These are phyloP conservation scores for Euclidium syriacum DNA, from an alignment of 345 rosid species.

Conservation along the genomic window DNA sequence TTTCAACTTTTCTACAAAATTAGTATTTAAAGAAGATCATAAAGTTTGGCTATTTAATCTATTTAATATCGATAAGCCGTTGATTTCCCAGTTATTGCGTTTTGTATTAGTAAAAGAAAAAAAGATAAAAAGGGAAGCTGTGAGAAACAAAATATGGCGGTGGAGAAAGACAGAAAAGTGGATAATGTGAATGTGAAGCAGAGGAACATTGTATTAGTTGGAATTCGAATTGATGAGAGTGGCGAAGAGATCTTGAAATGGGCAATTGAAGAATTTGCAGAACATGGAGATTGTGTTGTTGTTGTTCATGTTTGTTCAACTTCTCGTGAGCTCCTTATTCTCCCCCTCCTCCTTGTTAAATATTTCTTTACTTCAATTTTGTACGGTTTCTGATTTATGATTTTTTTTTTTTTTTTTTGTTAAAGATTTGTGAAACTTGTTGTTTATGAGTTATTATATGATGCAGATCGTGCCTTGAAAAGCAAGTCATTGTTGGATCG, in stretches of 20 bases:
- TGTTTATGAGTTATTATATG: not conserved
- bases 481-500: constrained; percentile 43
- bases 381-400: not conserved
- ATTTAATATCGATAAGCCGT: not conserved
- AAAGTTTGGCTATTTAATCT: not conserved
- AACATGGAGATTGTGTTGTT: constrained; percentile 74
- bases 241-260: constrained; percentile 72
- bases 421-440: not conserved
- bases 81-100: not conserved
- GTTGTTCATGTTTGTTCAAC: constrained; percentile 64
- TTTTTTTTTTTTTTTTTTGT: not conserved
- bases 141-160: constrained; percentile 41
- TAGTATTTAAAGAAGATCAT: not conserved
- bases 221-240: constrained; percentile 49
- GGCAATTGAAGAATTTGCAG: constrained; percentile 77
- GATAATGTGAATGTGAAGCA: constrained; percentile 30
- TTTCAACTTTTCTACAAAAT: constrained; percentile 10
- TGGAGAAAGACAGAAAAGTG: constrained; percentile 29
- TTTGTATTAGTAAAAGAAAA: constrained; percentile 12
- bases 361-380: not conserved
- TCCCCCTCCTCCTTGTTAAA: not conserved
- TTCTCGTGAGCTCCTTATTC: constrained; percentile 41
- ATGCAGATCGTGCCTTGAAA: constrained; percentile 46
- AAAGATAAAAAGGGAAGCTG: no score
- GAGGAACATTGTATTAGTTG: constrained; percentile 62